Evolutionary conservation across 2,329 filamentous ascomycete species (phyloP).

Genomic region (Clathrospora elynae): DNA sequence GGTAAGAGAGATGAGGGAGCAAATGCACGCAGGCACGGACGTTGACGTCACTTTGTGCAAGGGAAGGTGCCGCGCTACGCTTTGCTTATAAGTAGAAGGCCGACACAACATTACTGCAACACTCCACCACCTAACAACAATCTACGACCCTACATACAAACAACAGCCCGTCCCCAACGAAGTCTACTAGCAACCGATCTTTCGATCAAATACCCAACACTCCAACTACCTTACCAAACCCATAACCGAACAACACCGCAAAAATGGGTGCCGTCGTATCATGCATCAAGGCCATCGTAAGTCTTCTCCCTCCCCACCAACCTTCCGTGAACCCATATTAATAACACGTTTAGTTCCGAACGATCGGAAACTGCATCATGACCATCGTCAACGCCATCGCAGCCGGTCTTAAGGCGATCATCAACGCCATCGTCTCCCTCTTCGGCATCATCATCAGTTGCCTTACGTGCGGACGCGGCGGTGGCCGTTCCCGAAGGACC

Average conservation of each 20-base stretch:
- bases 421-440: conserved; percentile 57
- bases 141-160: conserved; percentile 1
- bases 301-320: conserved; percentile 45
- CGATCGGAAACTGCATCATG: conserved; percentile 55
- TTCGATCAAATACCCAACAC: too few relatives aligned
- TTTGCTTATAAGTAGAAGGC: conserved; percentile 41
- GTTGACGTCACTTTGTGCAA: conserved; percentile 14
- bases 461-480: conserved; percentile 55
- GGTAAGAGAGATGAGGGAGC: background rate
- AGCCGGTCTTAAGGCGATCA: conserved; percentile 53
- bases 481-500: conserved; percentile 44
- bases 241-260: conserved; percentile 26
- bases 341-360: conserved; percentile 50
- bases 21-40: conserved; percentile 12
- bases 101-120: conserved; percentile 51
- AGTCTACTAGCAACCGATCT: too few relatives aligned
- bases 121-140: background rate
- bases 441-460: conserved; percentile 57
- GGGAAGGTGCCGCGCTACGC: background rate
- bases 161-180: background rate
- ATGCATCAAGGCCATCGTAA: conserved; percentile 63
- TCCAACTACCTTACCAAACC: too few relatives aligned
- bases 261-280: conserved; percentile 84
- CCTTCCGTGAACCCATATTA: background rate
- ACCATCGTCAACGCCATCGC: conserved; percentile 55